Percentiles rank a stretch among this genome's conserved stretches.
phyloP scores from a whole-genome alignment of 495 filamentous ascomycete genomes.

The Immersiella caudata region DNA sequence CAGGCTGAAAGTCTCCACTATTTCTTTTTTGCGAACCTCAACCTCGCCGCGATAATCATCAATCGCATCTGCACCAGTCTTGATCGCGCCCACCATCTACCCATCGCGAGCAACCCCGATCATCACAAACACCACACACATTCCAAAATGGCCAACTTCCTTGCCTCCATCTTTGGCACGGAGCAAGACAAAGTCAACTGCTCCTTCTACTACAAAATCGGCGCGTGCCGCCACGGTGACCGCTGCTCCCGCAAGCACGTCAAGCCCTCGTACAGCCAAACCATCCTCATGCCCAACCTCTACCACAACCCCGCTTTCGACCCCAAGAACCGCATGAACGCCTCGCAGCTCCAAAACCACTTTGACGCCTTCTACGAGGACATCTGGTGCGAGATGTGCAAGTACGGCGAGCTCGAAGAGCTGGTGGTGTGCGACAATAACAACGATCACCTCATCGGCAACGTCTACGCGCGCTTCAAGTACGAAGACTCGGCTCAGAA shows the following conservation, averaged over 20 bases:
- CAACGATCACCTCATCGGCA: conserved; percentile 98
- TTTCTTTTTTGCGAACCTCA: conserved; percentile 13
- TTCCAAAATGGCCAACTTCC: conserved; percentile 80
- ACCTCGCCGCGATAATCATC: conserved; percentile 2
- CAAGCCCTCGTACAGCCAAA: conserved; percentile 97
- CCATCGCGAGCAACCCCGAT: background rate
- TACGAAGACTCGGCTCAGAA: conserved; percentile 95
- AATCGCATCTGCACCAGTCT: background rate
- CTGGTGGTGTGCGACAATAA: conserved; percentile 93
- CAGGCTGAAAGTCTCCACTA: conserved; percentile 12
- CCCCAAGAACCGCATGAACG: conserved; percentile 93
- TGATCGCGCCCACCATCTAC: background rate
- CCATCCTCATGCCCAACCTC: conserved; percentile 95
- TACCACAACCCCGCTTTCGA: conserved; percentile 99
- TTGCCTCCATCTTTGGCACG: conserved; percentile 98
- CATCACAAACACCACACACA: conserved; percentile 23
- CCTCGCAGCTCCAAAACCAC: conserved; percentile 93
- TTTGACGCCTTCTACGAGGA: conserved; percentile 99
- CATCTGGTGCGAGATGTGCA: conserved; percentile 99
- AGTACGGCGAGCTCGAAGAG: conserved; percentile 88
- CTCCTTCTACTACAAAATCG: conserved; percentile 65
- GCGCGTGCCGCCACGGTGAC: conserved; percentile 96
- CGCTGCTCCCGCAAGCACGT: conserved; percentile 98
- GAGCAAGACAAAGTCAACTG: conserved; percentile 89
- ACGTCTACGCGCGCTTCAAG: conserved; percentile 99